These are phyloP conservation scores for Talaromyces borbonicus DNA, from an alignment of 495 filamentous ascomycete species.

Conservation along the genomic window DNA sequence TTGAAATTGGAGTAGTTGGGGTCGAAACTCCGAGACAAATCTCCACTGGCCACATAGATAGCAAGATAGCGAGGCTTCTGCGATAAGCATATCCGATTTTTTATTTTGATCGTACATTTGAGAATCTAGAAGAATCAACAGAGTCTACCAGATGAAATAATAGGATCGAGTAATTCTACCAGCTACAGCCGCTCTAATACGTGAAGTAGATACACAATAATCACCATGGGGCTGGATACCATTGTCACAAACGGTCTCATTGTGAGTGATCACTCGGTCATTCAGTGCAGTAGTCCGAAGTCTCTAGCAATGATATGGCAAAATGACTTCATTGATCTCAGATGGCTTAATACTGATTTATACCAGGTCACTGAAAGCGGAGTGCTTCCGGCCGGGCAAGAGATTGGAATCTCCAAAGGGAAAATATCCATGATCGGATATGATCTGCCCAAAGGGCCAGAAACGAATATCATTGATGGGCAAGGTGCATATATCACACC, in stretches of 20 bases:
- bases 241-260: slow-evolving; percentile 6
- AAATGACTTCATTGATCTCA: background rate
- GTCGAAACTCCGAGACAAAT: slow-evolving; percentile 1
- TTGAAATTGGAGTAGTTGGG: slow-evolving; percentile 6
- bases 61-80: background rate
- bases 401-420: slow-evolving; percentile 5
- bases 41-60: slow-evolving; percentile 1
- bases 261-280: slow-evolving; percentile 3
- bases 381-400: slow-evolving; percentile 5
- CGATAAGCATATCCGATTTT: background rate
- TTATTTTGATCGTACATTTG: background rate
- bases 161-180: background rate
- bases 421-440: slow-evolving; percentile 3
- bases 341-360: slow-evolving; percentile 1
- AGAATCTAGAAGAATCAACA: slow-evolving; percentile 2
- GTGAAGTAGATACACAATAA: background rate
- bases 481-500: slow-evolving; percentile 27
- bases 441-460: slow-evolving; percentile 13
- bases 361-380: slow-evolving; percentile 5
- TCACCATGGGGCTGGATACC: slow-evolving; percentile 4
- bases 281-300: background rate
- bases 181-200: background rate
- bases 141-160: background rate
- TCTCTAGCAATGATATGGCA: slow-evolving; percentile 2
- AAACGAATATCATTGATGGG: slow-evolving; percentile 14